Evolutionary conservation across 768 basidiomycete genomes (phyloP).

Genomic region (Lyophyllum atratum): DNA sequence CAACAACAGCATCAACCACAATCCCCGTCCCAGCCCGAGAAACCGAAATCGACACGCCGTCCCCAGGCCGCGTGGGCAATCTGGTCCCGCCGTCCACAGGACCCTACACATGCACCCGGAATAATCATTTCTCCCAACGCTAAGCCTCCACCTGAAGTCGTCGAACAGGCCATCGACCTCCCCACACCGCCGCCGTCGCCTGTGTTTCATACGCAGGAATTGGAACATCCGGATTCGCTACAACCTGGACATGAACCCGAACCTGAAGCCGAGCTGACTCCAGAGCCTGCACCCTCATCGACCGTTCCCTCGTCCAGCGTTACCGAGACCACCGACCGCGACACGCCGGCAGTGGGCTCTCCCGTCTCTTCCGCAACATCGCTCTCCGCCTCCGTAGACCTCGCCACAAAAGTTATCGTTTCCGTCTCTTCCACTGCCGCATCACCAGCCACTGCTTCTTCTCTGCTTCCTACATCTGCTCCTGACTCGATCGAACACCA

Average conservation of each 20-base stretch:
- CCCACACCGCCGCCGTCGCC: conserved; percentile 52
- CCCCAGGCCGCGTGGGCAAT: conserved; percentile 51
- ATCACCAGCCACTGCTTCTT: conserved; percentile 3
- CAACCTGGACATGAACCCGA: too few species aligned
- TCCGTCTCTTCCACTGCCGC: not conserved
- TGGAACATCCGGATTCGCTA: not conserved
- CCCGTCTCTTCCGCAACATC: conserved; percentile 59
- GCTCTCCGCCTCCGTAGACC: conserved; percentile 38
- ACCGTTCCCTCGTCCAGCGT: conserved; percentile 48
- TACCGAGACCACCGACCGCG: conserved; percentile 51
- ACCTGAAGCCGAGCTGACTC: not conserved
- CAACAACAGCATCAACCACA: not conserved
- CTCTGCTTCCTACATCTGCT: not conserved
- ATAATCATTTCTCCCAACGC: conserved; percentile 72
- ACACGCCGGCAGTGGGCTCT: conserved; percentile 55
- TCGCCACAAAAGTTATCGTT: conserved; percentile 14
- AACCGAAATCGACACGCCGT: not conserved
- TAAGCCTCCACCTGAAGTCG: conserved; percentile 59
- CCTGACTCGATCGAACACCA: conserved; percentile 3
- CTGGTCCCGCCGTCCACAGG: conserved; percentile 70
- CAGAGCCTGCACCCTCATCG: conserved; percentile 12
- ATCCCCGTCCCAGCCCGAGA: not conserved
- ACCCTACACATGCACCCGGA: conserved; percentile 65
- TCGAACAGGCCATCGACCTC: conserved; percentile 54
- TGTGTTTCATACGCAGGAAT: conserved; percentile 22